Evolutionary conservation across 2,329 filamentous ascomycete genomes (phyloP).

Genomic region (Arthroderma uncinatum): DNA sequence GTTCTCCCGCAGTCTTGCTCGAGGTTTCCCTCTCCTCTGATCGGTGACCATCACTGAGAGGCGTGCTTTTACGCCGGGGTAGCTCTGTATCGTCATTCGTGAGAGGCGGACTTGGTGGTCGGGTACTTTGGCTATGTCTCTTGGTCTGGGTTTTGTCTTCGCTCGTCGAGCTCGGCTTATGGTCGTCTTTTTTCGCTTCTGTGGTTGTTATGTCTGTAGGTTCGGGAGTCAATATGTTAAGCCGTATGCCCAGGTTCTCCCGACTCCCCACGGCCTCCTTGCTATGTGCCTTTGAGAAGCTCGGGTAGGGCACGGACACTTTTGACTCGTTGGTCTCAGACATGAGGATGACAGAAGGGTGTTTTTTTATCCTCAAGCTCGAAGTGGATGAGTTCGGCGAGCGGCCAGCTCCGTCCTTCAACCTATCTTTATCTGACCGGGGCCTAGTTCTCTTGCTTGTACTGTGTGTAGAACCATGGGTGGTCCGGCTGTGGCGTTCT

Average conservation of each 20-base stretch:
- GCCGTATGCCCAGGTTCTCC: constrained; percentile 36
- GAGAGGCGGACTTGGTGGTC: constrained; percentile 39
- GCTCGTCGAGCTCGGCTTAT: constrained; percentile 13
- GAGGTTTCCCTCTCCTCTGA: constrained; percentile 23
- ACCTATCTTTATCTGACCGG: constrained; percentile 25
- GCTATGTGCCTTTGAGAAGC: constrained; percentile 82
- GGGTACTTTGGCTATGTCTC: constrained; percentile 20
- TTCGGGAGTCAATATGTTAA: constrained; percentile 52
- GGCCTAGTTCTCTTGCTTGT: constrained; percentile 15
- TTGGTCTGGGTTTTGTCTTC: constrained; percentile 21
- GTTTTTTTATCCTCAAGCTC: constrained; percentile 9
- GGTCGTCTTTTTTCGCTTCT: constrained; percentile 14
- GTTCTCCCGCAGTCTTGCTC: constrained; percentile 6
- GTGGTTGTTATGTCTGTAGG: constrained; percentile 51
- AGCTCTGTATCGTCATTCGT: constrained; percentile 34
- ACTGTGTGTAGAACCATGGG: constrained; percentile 18
- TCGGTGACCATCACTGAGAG: constrained; percentile 22
- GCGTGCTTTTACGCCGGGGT: constrained; percentile 26
- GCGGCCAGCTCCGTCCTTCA: constrained; percentile 14
- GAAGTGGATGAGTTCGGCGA: constrained; percentile 18
- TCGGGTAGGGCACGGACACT: constrained; percentile 59
- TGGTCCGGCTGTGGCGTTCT: constrained; percentile 21
- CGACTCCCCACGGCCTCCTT: constrained; percentile 66
- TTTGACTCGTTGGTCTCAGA: constrained; percentile 30
- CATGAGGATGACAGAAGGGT: constrained; percentile 10